Conservation (phyloP, 805 yeast genomes). For the Candida sithepensis region DNA sequence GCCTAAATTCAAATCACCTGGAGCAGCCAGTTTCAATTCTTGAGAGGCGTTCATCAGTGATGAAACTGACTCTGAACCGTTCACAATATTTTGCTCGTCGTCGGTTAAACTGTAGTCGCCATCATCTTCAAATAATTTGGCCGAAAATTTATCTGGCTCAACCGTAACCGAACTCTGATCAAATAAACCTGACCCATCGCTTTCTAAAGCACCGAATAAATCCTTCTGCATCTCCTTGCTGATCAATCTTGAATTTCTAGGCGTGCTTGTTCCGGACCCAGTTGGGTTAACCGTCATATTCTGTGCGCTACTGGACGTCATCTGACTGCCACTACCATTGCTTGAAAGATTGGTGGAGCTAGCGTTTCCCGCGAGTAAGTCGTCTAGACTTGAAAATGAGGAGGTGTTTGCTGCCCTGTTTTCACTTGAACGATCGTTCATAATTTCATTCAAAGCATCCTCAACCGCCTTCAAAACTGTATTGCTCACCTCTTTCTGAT, state of each 20-base stretch:
- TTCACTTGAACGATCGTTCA: constrained; percentile 28
- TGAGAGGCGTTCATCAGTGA: constrained; percentile 22
- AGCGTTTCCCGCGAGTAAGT: not conserved
- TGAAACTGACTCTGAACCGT: constrained; percentile 12
- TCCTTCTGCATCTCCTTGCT: constrained; percentile 30
- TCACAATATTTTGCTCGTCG: constrained; percentile 9
- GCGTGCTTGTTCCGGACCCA: constrained; percentile 13
- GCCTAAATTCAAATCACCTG: constrained; percentile 61
- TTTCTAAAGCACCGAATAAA: constrained; percentile 27
- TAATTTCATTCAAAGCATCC: constrained; percentile 61
- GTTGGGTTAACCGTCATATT: not conserved
- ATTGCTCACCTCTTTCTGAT: constrained; percentile 34
- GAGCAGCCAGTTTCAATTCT: constrained; percentile 50
- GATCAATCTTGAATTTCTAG: constrained; percentile 23
- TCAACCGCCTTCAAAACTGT: constrained; percentile 59
- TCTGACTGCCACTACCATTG: not conserved
- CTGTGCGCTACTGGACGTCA: not conserved
- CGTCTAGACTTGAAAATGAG: constrained; percentile 10
- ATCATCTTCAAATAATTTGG: constrained; percentile 33
- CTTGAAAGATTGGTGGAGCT: not conserved
- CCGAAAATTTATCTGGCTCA: constrained; percentile 25
- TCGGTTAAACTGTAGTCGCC: constrained; percentile 13
- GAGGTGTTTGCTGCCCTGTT: not conserved
- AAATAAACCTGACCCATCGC: constrained; percentile 17
- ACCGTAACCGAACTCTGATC: constrained; percentile 10